Evolutionary conservation across 768 basidiomycete species (phyloP).

Genomic region (Kwoniella pini): DNA sequence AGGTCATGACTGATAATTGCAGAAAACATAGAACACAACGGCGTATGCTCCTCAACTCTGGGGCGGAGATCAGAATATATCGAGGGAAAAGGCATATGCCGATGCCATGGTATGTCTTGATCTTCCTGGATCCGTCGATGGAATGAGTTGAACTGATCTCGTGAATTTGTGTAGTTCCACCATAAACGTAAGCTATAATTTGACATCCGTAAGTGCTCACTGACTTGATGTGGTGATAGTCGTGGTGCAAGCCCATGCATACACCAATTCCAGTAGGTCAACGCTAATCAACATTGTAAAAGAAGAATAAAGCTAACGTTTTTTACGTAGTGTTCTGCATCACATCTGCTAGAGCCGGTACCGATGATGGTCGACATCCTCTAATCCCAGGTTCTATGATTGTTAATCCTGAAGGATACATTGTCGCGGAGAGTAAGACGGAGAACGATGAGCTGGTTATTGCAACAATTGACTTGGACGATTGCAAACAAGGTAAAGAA

Average conservation of each 20-base stretch:
- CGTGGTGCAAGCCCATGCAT: constrained; percentile 50
- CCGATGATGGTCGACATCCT: constrained; percentile 47
- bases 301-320: not conserved
- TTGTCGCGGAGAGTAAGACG: constrained; percentile 51
- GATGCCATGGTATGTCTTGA: constrained; percentile 44
- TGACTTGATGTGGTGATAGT: constrained; percentile 14
- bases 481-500: constrained; percentile 51
- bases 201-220: not conserved
- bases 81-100: constrained; percentile 39
- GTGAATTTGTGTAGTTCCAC: constrained; percentile 36
- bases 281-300: too few species aligned
- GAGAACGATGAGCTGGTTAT: constrained; percentile 49
- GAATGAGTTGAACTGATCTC: not conserved
- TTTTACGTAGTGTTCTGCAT: constrained; percentile 44
- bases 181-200: constrained; percentile 39
- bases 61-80: constrained; percentile 51
- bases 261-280: constrained; percentile 49
- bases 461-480: constrained; percentile 49
- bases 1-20: too few species aligned
- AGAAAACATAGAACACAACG: constrained; percentile 44
- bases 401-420: constrained; percentile 52
- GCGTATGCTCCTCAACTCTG: constrained; percentile 51
- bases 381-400: constrained; percentile 51
- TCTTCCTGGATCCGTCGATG: too few species aligned
- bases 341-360: constrained; percentile 44